Evolutionary conservation across 331 rosid species (phyloP).

Genomic region (Erythrophleum ivorense): DNA sequence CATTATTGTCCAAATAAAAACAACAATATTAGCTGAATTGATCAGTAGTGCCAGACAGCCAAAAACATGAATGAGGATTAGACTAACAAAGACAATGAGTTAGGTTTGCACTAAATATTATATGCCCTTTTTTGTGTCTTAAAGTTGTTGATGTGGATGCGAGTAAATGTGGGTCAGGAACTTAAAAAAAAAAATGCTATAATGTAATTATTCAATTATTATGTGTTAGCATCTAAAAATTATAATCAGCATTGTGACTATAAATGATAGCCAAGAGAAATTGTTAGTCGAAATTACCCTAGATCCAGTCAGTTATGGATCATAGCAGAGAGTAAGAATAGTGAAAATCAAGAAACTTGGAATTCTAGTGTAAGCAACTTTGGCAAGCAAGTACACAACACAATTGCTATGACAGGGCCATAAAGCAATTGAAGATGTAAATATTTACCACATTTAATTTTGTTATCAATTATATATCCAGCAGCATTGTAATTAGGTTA

Average conservation of each 20-base stretch:
- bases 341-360: too few species aligned
- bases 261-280: too few species aligned
- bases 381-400: too few species aligned
- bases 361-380: too few species aligned
- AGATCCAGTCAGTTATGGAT: too few species aligned
- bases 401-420: too few species aligned
- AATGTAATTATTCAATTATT: background rate
- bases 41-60: conserved; percentile 51
- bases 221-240: background rate
- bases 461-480: too few species aligned
- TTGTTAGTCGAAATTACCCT: too few species aligned
- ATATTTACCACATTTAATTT: too few species aligned
- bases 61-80: conserved; percentile 24
- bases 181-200: background rate
- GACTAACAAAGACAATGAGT: conserved; percentile 48
- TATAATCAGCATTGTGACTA: background rate
- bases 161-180: background rate
- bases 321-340: too few species aligned
- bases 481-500: too few species aligned
- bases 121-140: background rate
- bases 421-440: too few species aligned
- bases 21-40: conserved; percentile 35
- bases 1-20: conserved; percentile 40
- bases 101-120: conserved; percentile 46
- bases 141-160: conserved; percentile 62